Evolutionary conservation across 768 basidiomycete species (phyloP), one percentile per base, ranked within the genome.

Genomic region (Cystofilobasidium macerans): DNA sequence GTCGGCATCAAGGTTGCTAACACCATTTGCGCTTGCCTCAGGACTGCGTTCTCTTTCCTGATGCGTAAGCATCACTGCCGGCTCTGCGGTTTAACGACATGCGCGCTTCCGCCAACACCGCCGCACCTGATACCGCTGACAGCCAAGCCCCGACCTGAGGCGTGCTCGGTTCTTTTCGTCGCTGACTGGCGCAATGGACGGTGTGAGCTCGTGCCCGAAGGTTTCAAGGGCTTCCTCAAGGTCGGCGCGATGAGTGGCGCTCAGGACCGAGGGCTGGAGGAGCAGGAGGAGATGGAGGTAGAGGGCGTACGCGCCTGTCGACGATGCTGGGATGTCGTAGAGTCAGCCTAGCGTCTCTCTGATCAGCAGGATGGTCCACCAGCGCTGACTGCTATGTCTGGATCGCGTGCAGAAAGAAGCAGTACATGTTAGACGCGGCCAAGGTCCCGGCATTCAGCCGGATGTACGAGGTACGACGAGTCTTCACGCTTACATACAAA

Each of bases 41-140:
- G 78, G 1, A 83, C 86, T 1, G 48, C 59, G n/a, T 98, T 98
- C 73, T 88, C 92, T 0, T 77, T 98, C 3, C 89, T 90, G 0
- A 94, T 91, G 70, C 84, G 94, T 18, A 94, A 94, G 77, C 94
- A 98, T 71, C 94, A 98, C 73, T 98, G 94, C 74, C 85, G 94
- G 12, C 79, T 97, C 18, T 98, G 94, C 70, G 94, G 94, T 0
- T 81, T 85, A 63, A 88, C 97, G 45, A 84, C 97, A 16, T 98
- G 94, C 72, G 87, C 92, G 0, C 80, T 95, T 6, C 89, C 91
- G 0, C 79, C 85, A 14, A 90, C 88, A 65, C 81, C 78, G 5
- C 67, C 71, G 0, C 66, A 73, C 0, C 57, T 75, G 0, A 66
- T 75, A 2, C 71, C 75, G 0, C 69, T 75, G 1, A 69, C 73